Percentiles rank a stretch among this genome's conserved stretches.
phyloP scores from a whole-genome alignment of 192 early-diverging fungal species.

The Dispira parvispora region DNA sequence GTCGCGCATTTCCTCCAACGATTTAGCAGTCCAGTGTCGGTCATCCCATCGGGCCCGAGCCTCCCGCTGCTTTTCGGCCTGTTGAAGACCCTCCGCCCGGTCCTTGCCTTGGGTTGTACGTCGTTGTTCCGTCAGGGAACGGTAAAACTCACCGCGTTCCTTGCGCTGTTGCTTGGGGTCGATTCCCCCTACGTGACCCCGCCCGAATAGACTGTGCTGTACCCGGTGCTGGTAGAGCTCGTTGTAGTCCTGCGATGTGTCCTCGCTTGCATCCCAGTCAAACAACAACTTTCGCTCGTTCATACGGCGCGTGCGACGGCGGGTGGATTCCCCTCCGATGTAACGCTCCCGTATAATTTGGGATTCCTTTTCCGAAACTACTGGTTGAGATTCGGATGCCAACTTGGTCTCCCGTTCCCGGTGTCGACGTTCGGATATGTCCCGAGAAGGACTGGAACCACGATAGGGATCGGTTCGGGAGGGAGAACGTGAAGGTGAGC shows the following conservation, averaged over 20 bases:
- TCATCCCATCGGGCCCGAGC: conserved; percentile 49
- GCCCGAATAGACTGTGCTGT: conserved; percentile 63
- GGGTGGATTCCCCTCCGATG: conserved; percentile 60
- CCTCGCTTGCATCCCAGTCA: conserved; percentile 92
- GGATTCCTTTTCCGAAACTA: conserved; percentile 35
- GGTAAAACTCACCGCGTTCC: conserved; percentile 47
- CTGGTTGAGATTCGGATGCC: too few species aligned
- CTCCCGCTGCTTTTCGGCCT: neutral
- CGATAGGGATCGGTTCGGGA: neutral
- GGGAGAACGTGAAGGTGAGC: neutral
- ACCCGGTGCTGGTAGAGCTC: conserved; percentile 69
- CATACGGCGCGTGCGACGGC: conserved; percentile 61
- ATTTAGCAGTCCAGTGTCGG: conserved; percentile 91
- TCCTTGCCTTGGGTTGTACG: conserved; percentile 36
- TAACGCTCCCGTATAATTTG: conserved; percentile 61
- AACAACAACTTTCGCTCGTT: conserved; percentile 95
- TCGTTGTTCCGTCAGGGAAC: conserved; percentile 40
- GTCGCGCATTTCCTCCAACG: conserved; percentile 78
- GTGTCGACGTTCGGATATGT: too few species aligned
- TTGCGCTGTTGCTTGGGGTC: conserved; percentile 61
- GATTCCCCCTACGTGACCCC: conserved; percentile 75
- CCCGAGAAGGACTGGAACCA: conserved; percentile 20
- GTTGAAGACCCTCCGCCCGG: conserved; percentile 21
- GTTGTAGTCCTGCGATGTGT: conserved; percentile 86
- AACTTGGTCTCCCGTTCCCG: too few species aligned